Evolutionary conservation across 2,329 filamentous ascomycete species (phyloP).

Genomic region (Harringtonia lauricola): DNA sequence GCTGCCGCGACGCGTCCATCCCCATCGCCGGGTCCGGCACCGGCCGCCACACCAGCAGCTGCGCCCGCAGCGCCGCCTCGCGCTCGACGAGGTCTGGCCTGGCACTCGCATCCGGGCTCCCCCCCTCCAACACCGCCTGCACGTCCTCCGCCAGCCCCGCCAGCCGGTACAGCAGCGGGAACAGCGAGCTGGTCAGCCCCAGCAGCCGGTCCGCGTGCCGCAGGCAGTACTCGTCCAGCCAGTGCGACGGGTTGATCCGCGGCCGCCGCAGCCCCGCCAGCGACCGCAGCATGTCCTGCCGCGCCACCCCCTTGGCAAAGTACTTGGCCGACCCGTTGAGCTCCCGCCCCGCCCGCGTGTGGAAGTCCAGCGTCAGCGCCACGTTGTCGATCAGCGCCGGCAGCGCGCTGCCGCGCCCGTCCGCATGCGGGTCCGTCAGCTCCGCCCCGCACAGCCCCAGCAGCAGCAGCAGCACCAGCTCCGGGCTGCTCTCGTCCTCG

Average conservation of each 20-base stretch:
- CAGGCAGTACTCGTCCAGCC: slow-evolving; percentile 9
- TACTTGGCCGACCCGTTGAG: slow-evolving; percentile 8
- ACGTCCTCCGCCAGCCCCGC: slow-evolving; percentile 10
- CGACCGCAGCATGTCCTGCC: slow-evolving; percentile 9
- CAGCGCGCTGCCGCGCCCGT: slow-evolving; percentile 8
- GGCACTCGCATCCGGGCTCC: too few relatives aligned
- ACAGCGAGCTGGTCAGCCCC: slow-evolving; percentile 7
- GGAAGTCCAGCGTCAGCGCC: slow-evolving; percentile 7
- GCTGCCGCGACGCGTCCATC: slow-evolving; percentile 6
- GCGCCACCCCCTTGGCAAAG: slow-evolving; percentile 10
- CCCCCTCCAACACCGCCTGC: slow-evolving; percentile 2
- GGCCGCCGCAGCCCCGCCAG: slow-evolving; percentile 10
- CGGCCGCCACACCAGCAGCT: slow-evolving; percentile 10
- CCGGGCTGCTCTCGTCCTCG: slow-evolving; percentile 7
- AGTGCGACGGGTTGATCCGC: slow-evolving; percentile 7
- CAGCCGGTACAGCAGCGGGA: slow-evolving; percentile 6
- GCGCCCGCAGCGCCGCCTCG: slow-evolving; percentile 4
- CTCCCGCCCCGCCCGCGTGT: slow-evolving; percentile 5
- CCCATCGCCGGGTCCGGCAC: slow-evolving; percentile 7
- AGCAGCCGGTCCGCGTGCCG: slow-evolving; percentile 10
- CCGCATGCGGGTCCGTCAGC: slow-evolving; percentile 8
- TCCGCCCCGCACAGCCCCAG: slow-evolving; percentile 13
- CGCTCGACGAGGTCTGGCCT: slow-evolving; percentile 6
- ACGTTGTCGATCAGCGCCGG: slow-evolving; percentile 10
- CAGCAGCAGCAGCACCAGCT: slow-evolving; percentile 8